phyloP scores from a whole-genome alignment of 441 rosid species.

The Populus hybrid region DNA sequence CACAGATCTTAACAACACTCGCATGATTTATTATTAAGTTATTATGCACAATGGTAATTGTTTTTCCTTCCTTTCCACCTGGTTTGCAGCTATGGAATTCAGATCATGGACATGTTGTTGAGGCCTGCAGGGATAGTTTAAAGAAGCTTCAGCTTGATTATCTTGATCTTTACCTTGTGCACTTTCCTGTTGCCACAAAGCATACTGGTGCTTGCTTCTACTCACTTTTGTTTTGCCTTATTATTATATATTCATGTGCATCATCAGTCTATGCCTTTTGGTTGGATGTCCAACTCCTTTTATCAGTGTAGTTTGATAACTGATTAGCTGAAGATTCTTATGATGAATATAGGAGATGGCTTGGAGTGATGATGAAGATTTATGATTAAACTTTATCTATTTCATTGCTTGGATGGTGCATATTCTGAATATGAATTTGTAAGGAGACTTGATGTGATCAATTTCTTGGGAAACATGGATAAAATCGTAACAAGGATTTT shows the following conservation, averaged over 20 bases:
- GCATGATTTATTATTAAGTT: neutral
- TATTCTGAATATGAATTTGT: neutral
- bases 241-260: neutral
- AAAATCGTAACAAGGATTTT: neutral
- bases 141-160: conserved; percentile 89
- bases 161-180: conserved; percentile 83
- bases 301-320: neutral
- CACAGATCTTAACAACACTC: neutral
- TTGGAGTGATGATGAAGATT: neutral
- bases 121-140: conserved; percentile 89
- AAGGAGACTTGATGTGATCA: neutral
- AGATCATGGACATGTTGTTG: conserved; percentile 84
- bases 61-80: neutral
- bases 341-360: neutral
- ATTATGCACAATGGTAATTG: neutral
- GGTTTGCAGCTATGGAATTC: conserved; percentile 82
- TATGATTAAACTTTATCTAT: neutral
- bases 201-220: conserved; percentile 65
- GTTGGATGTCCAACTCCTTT: neutral
- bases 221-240: neutral
- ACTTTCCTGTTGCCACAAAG: conserved; percentile 79
- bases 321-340: neutral
- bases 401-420: neutral
- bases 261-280: neutral
- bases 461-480: neutral